A percentile compares a stretch with the other conserved stretches of the same genome.
These are phyloP conservation scores for Kodamaea ohmeri DNA, from an alignment of 1,139 yeast genomes.

Conservation along the genomic window DNA sequence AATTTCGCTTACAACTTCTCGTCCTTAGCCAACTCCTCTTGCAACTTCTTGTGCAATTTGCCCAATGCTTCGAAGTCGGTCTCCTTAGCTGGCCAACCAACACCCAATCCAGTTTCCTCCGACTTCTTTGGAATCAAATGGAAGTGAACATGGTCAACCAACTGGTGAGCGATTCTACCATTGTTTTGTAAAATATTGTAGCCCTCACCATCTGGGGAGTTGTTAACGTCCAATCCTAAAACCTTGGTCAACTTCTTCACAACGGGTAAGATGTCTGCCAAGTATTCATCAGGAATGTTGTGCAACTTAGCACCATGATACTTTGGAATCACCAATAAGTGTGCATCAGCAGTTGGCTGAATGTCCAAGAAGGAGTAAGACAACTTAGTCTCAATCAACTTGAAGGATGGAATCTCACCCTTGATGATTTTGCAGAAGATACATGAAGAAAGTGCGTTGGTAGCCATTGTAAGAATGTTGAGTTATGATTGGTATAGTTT, in stretches of 20 bases:
- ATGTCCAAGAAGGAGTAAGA: constrained; percentile 86
- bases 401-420: constrained; percentile 91
- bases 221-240: constrained; percentile 55
- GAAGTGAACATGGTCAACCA: constrained; percentile 93
- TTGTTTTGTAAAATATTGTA: constrained; percentile 90
- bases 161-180: constrained; percentile 91
- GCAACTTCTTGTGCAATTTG: constrained; percentile 59
- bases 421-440: constrained; percentile 90
- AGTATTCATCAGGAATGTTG: constrained; percentile 85
- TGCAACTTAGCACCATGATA: constrained; percentile 90
- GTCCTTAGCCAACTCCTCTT: constrained; percentile 47
- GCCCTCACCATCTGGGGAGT: constrained; percentile 67
- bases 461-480: not conserved
- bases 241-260: constrained; percentile 81
- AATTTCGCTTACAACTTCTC: constrained; percentile 30
- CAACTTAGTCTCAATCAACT: constrained; percentile 76
- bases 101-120: constrained; percentile 65
- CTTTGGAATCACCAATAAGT: constrained; percentile 85
- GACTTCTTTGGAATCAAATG: constrained; percentile 90
- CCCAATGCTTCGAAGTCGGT: constrained; percentile 72
- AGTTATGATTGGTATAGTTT: not conserved
- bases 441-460: constrained; percentile 49
- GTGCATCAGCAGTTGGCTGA: constrained; percentile 88
- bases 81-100: constrained; percentile 89
- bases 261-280: constrained; percentile 80